Base-by-base conservation (phyloP, 768 basidiomycete species). In the Grammothele lineata region DNA sequence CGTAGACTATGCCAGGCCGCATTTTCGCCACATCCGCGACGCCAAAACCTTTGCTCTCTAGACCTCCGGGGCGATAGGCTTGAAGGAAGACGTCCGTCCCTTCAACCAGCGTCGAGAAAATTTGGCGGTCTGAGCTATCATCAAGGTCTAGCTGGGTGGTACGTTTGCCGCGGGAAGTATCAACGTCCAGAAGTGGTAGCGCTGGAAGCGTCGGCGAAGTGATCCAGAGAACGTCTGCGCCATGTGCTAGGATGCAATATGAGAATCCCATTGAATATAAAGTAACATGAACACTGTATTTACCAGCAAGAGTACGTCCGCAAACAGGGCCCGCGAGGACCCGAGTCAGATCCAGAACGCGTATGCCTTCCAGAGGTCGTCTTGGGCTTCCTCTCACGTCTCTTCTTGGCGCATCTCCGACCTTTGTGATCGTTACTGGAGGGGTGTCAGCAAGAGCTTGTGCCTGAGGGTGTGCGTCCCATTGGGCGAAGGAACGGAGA, bases 111-210 rank as follows among this genome's bases (percentile, higher is more conserved):
- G 47, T 36, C 17, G 45, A 45, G 5, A 81, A 66, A 7, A 43
- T 67, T 9, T 58, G 54, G 8, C 50, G 54, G 43, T 75, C 75
- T 1, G 48, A 19, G 6, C 52, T 19, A 1, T 37, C 35, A 3
- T 62, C 68, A 5, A 84, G 66, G 48, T 83, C 77, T 3, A 83
- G 72, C 56, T 83, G 81, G 0, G 80, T 72, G 0, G 80, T 80
- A 33, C 79, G 74, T 60, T 83, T 85, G 1, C 80, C 80, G 6
- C 80, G 68, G 3, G 82, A 80, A 0, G 80, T 83, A 39, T 82
- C 81, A 10, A 68, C 54, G 55, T 83, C 82, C 0, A 82, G 58
- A 0, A 61, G 45, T 0, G 81, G 81, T 2, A 80, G 61, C 0
- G 69, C 60, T 0, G 81, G 81, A 10, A 83, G 68, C 10, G 65